Base-by-base conservation (phyloP, 805 yeast genomes). In the Ogataea pini region DNA sequence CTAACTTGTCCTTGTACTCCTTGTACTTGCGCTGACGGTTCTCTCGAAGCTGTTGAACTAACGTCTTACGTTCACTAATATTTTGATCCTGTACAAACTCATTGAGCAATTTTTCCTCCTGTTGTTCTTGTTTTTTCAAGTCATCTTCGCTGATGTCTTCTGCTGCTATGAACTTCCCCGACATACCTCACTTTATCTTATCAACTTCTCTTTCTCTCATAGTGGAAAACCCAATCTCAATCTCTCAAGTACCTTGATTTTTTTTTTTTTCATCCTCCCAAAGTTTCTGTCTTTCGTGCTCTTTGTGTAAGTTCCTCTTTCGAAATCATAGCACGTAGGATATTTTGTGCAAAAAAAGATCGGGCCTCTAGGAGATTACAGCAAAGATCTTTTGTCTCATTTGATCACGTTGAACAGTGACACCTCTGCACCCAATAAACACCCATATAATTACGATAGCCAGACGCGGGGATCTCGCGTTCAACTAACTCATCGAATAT, bases 11-110 rank as follows among this genome's bases (percentile, higher is more conserved):
- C 38, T 56, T 61, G 22, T 53, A 52, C 36, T 64, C 67, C 34
- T 59, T 46, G 44, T 63, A 64, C 27, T 44, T 55, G 33, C 54
- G 52, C 16, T 47, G 69, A 60, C 70, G 63, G 43, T 70, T 65
- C 40, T 71, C 76, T 28, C 64, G 61, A 20, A 75, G 54, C 56
- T 76, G 80, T 18, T 74, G 73, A 13, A 65, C 67, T 12, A 76
- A 57, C 3, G 76, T 64, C 56, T 72, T 72, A 19, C 79, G 58
- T 38, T 63, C 66, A 7, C 55, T 50, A 16, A 51, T 56, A 12
- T 55, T 59, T 13, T 57, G 55, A 17, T 56, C 51, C 50, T 54
- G 44, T 9, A 61, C 51, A 53, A 59, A 42, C 36, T 48, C 52
- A 17, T 41, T 48, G 18, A 49, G 44, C 16, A 40, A 31, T 18